These are phyloP conservation scores for Akanthomyces muscarius DNA, from an alignment of 2,329 filamentous ascomycete genomes.

Conservation along the genomic window DNA sequence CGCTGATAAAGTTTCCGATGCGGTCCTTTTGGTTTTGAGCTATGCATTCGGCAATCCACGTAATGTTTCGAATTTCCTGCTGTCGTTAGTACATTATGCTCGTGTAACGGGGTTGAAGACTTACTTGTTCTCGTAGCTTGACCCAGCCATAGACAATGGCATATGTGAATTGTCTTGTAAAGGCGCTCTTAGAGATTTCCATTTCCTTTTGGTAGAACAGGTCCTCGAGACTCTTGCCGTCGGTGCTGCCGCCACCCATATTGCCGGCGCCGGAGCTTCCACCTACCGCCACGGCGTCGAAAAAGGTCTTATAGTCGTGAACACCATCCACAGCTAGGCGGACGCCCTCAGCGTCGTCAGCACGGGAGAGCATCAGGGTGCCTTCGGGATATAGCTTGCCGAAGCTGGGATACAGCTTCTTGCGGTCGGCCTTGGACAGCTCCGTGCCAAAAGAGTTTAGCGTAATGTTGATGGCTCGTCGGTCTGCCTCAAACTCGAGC, in stretches of 20 bases:
- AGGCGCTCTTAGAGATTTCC: slow-evolving; percentile 93
- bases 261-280: slow-evolving; percentile 72
- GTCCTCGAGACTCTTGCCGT: slow-evolving; percentile 89
- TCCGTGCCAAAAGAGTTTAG: slow-evolving; percentile 98
- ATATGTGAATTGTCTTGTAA: slow-evolving; percentile 93
- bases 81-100: slow-evolving; percentile 27
- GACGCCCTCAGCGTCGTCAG: slow-evolving; percentile 92
- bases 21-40: slow-evolving; percentile 99
- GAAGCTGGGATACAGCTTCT: slow-evolving; percentile 92
- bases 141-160: slow-evolving; percentile 97
- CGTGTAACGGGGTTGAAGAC: slow-evolving; percentile 27
- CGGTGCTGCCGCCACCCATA: slow-evolving; percentile 73
- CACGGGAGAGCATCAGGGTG: slow-evolving; percentile 87
- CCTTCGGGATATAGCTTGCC: slow-evolving; percentile 91
- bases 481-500: slow-evolving; percentile 92
- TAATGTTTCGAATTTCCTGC: slow-evolving; percentile 98
- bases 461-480: slow-evolving; percentile 97
- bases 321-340: slow-evolving; percentile 90
- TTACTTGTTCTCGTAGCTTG: slow-evolving; percentile 92
- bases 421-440: slow-evolving; percentile 85
- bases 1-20: slow-evolving; percentile 98
- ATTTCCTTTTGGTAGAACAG: slow-evolving; percentile 99
- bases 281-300: slow-evolving; percentile 81
- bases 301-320: slow-evolving; percentile 90
- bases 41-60: slow-evolving; percentile 99